Base-by-base conservation (phyloP, 2,329 filamentous ascomycete species). In the Cyphellophora europaea region DNA sequence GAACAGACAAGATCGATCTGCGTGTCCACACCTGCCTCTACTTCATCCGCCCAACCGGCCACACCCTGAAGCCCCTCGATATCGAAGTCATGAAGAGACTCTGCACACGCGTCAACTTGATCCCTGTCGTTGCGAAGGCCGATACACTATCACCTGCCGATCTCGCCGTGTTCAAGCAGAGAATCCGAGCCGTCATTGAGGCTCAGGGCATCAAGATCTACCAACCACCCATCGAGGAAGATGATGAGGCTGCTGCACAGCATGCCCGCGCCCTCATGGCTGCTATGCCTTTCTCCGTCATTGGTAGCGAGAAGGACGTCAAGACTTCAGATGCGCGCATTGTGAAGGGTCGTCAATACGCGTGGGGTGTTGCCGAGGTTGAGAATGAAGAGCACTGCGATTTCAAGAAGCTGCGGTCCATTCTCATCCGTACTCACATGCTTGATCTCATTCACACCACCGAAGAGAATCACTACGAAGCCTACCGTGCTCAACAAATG, bases 351-450 rank as follows among this genome's bases (percentile, higher is more conserved):
- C 87, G 91, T 46, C 93, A 98, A 66, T 98, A 98, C 69, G 86
- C 87, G 37, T 98, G 91, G 91, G 91, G 91, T 73, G 91, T 98
- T 53, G 91, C 91, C 43, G 91, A 98, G 66, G 91, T 98, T 34
- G 91, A 98, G 75, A 98, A 98, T 59, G 91, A 98, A 69, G 91
- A 98, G 60, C 91, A 98, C 74, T 98, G 91, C 68, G 91, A 98
- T 67, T 98, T 98, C 75, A 98, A 98, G 82, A 98, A 98, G 74
- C 82, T 98, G 46, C 88, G 91, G 54, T 94, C 89, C 32, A 96
- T 98, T 55, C 74, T 98, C 50, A 96, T 98, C 71, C 86, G 91
- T 63, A 95, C 89, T 33, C 91, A 98, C 72, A 98, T 98, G 91
- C 79, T 98, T 55, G 91, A 98, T 61, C 82, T 98, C 48, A 98